Percentiles rank a stretch among this genome's conserved stretches.
These are phyloP conservation scores for Fusarium globosum DNA, from an alignment of 2,329 filamentous ascomycete species.

Conservation along the genomic window DNA sequence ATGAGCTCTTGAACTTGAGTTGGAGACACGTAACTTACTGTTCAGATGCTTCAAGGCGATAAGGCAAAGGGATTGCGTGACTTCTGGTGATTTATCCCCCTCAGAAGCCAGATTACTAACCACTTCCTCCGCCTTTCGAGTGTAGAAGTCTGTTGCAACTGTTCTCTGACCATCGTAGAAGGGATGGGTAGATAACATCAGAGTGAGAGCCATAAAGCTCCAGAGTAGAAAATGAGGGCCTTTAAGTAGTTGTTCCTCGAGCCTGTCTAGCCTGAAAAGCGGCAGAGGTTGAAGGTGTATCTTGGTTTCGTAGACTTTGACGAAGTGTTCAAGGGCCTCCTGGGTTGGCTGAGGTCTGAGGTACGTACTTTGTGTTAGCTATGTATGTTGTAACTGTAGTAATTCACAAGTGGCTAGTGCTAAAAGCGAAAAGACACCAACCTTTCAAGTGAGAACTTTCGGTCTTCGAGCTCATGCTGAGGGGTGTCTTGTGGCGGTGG, in stretches of 20 bases:
- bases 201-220: not conserved
- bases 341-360: not conserved
- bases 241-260: fast-evolving
- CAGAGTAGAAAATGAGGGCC: fast-evolving
- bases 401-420: fast-evolving
- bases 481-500: not conserved
- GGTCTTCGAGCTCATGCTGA: not conserved
- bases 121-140: not conserved
- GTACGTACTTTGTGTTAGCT: not conserved
- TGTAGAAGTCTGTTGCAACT: not conserved
- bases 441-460: not conserved
- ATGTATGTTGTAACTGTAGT: fast-evolving
- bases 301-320: not conserved
- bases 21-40: not conserved
- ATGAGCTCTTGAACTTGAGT: not conserved
- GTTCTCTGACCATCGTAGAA: not conserved
- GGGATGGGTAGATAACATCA: not conserved
- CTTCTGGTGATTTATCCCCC: not conserved
- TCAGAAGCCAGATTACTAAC: fast-evolving
- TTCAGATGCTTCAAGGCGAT: not conserved
- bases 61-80: not conserved
- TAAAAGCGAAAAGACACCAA: not conserved
- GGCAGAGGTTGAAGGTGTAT: not conserved
- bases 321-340: not conserved
- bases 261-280: fast-evolving